phyloP scores from a whole-genome alignment of 495 filamentous ascomycete genomes.

The Apodospora peruviana region DNA sequence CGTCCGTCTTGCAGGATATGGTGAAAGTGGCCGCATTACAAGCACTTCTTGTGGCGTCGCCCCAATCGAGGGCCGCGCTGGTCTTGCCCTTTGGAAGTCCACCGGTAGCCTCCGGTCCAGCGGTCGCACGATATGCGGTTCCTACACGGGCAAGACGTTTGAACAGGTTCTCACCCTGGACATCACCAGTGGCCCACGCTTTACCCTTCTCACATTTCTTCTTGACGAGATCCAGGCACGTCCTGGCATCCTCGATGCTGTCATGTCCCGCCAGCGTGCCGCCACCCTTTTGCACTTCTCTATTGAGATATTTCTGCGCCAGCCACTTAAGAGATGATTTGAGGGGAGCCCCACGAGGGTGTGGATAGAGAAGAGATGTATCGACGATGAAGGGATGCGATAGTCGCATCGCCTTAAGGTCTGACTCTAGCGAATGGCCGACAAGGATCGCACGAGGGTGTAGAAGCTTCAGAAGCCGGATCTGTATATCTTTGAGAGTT shows the following conservation, averaged over 20 bases:
- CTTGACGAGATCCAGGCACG: constrained; percentile 87
- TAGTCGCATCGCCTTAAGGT: constrained; percentile 74
- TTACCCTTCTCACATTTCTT: constrained; percentile 91
- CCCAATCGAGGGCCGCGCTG: constrained; percentile 86
- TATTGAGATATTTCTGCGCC: constrained; percentile 68
- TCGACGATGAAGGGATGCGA: constrained; percentile 92
- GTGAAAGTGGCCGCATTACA: constrained; percentile 64
- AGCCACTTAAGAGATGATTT: constrained; percentile 82
- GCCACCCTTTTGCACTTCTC: constrained; percentile 76
- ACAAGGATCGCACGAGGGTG: constrained; percentile 73
- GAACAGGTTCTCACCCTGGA: constrained; percentile 78
- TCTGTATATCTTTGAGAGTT: constrained; percentile 77
- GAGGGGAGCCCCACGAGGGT: constrained; percentile 37
- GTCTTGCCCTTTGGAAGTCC: constrained; percentile 52
- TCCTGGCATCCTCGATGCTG: constrained; percentile 84
- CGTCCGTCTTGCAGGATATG: constrained; percentile 70
- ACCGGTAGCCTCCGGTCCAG: constrained; percentile 41
- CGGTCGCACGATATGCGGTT: constrained; percentile 45
- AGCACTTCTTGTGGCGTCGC: constrained; percentile 66
- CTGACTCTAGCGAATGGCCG: constrained; percentile 88
- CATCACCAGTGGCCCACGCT: constrained; percentile 70
- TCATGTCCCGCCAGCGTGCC: constrained; percentile 64
- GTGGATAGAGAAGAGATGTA: constrained; percentile 76
- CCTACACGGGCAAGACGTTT: constrained; percentile 62
- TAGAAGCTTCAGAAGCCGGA: constrained; percentile 64